Conservation (phyloP, 2,329 filamentous ascomycete genomes). For the Ilyonectria robusta region DNA sequence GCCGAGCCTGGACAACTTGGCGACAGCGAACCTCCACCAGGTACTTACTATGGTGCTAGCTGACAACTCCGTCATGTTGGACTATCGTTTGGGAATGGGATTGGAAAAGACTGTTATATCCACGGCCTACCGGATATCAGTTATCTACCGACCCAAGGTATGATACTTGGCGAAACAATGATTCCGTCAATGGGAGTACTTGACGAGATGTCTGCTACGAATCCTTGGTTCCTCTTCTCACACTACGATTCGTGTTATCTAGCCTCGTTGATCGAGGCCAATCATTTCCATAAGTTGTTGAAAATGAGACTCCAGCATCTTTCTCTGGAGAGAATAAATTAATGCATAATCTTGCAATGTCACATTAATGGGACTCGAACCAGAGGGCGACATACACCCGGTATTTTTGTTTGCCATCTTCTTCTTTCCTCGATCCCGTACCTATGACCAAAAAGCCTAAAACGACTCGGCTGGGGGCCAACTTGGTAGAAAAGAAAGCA, state of each 20-base stretch:
- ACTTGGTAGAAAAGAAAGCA: neutral
- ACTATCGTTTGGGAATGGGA: constrained; percentile 8
- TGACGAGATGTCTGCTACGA: neutral
- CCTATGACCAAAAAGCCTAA: neutral
- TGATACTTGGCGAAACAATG: neutral
- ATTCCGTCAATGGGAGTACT: neutral
- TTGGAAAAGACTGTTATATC: neutral
- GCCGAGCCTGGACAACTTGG: constrained; percentile 27
- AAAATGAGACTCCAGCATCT: neutral
- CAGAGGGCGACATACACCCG: neutral
- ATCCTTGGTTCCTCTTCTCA: neutral
- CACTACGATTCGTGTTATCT: neutral
- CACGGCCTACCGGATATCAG: neutral
- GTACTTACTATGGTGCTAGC: constrained; percentile 35
- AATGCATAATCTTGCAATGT: constrained; percentile 14
- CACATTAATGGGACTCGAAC: neutral
- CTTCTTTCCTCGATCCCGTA: too few species aligned
- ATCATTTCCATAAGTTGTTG: neutral
- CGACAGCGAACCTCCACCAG: constrained; percentile 19
- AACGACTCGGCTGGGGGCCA: neutral
- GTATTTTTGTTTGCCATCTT: neutral
- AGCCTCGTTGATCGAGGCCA: constrained; percentile 1
- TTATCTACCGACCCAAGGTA: neutral
- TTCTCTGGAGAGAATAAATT: neutral
- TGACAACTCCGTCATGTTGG: constrained; percentile 13